A percentile compares a stretch with the other conserved stretches of the same genome.
These are phyloP conservation scores for Albifimbria verrucaria DNA, from an alignment of 2,329 filamentous ascomycete genomes.

Conservation along the genomic window DNA sequence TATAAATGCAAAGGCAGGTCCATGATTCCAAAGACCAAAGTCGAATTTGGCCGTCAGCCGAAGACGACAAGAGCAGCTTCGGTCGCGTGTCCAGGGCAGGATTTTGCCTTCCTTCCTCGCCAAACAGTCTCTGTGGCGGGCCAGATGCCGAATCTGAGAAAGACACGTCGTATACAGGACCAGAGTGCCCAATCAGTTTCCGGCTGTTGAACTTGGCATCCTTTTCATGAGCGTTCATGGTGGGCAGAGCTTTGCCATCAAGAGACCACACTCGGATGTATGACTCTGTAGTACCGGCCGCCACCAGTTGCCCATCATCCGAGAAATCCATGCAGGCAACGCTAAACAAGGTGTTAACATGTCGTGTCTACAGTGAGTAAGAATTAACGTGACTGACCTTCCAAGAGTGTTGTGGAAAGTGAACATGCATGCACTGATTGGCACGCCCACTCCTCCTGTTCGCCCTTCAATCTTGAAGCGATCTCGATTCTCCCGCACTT, in stretches of 20 bases:
- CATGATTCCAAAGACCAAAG: conserved; percentile 92
- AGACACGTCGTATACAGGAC: conserved; percentile 81
- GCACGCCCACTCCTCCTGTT: conserved; percentile 78
- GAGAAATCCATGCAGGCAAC: conserved; percentile 96
- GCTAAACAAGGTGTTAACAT: conserved; percentile 40
- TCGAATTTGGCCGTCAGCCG: conserved; percentile 82
- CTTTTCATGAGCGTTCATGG: conserved; percentile 57
- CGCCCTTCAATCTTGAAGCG: conserved; percentile 83
- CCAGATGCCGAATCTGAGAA: conserved; percentile 73
- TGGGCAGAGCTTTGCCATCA: conserved; percentile 76
- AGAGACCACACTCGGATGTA: conserved; percentile 95
- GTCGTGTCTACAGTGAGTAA: background rate
- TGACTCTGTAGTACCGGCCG: conserved; percentile 86
- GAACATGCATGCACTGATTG: conserved; percentile 91
- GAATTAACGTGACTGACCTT: conserved; percentile 52
- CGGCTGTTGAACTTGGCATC: conserved; percentile 59
- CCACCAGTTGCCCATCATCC: conserved; percentile 81
- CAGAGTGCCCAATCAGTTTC: conserved; percentile 85
- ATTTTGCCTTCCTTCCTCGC: conserved; percentile 40
- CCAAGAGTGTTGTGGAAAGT: conserved; percentile 97
- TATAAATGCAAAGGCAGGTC: conserved; percentile 91
- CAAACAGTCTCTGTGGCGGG: conserved; percentile 46
- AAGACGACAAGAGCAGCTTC: conserved; percentile 81
- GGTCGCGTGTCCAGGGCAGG: conserved; percentile 51
- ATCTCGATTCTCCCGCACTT: conserved; percentile 88